Conservation (phyloP, 2,329 filamentous ascomycete species). For the Helminthosporium solani region DNA sequence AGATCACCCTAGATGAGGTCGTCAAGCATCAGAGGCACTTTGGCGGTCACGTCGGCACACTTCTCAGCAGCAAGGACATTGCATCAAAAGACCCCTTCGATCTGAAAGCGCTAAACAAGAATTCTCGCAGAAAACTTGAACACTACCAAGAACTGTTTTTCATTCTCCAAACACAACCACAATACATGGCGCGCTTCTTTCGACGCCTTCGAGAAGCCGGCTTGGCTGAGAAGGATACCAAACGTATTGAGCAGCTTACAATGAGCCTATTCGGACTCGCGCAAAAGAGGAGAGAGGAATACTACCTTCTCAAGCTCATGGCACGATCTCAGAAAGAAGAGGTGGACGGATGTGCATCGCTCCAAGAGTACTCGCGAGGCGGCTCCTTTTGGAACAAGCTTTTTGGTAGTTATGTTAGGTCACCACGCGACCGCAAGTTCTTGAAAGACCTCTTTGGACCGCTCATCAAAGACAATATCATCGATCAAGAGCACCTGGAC, state of each 20-base stretch:
- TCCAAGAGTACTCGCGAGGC: slow-evolving; percentile 84
- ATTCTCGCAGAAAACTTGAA: slow-evolving; percentile 90
- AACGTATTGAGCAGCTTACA: slow-evolving; percentile 86
- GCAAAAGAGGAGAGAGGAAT: slow-evolving; percentile 94
- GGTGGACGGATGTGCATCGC: slow-evolving; percentile 67
- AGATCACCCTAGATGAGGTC: slow-evolving; percentile 97
- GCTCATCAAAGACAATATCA: slow-evolving; percentile 85
- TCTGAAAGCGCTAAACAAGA: slow-evolving; percentile 95
- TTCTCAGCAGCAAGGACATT: slow-evolving; percentile 86
- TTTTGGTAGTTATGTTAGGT: slow-evolving; percentile 82
- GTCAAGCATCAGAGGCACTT: slow-evolving; percentile 96
- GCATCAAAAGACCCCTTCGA: slow-evolving; percentile 90
- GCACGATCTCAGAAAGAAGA: slow-evolving; percentile 82
- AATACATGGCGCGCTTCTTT: slow-evolving; percentile 89
- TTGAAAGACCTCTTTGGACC: slow-evolving; percentile 82
- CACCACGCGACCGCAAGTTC: slow-evolving; percentile 89
- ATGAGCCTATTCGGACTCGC: slow-evolving; percentile 98
- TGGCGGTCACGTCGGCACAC: slow-evolving; percentile 79
- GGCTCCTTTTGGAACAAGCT: slow-evolving; percentile 94
- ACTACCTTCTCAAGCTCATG: slow-evolving; percentile 90
- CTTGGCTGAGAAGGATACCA: slow-evolving; percentile 86
- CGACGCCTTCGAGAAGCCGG: slow-evolving; percentile 78
- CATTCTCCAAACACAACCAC: slow-evolving; percentile 91
- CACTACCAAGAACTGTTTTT: slow-evolving; percentile 98
- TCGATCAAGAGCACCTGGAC: slow-evolving; percentile 87